Conservation (phyloP, 768 basidiomycete genomes). For the Suillus brevipes region DNA sequence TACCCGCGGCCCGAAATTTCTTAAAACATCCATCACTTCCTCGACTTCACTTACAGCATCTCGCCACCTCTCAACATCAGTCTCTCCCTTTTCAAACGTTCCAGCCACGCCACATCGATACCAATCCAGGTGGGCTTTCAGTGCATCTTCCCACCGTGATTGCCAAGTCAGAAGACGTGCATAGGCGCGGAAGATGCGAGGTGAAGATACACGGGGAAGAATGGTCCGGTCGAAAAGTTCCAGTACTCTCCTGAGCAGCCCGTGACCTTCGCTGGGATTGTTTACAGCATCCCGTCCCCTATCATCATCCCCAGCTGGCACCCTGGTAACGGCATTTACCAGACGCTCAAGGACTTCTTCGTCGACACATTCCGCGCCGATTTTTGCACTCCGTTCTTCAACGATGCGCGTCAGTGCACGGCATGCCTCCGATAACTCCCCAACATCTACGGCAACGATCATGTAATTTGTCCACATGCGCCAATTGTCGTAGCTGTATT, state of each 20-base stretch:
- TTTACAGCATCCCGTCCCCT: slow-evolving; percentile 23
- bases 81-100: slow-evolving; percentile 65
- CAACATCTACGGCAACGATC: slow-evolving; percentile 90
- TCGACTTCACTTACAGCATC: slow-evolving; percentile 78
- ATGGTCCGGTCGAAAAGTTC: slow-evolving; percentile 77
- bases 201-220: slow-evolving; percentile 76
- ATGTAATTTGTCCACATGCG: slow-evolving; percentile 99
- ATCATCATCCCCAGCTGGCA: slow-evolving; percentile 28
- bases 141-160: slow-evolving; percentile 67
- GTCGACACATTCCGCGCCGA: slow-evolving; percentile 66
- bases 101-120: slow-evolving; percentile 72
- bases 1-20: slow-evolving; percentile 77
- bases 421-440: slow-evolving; percentile 85
- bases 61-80: slow-evolving; percentile 66
- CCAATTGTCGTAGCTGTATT: slow-evolving; percentile 87
- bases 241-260: slow-evolving; percentile 63
- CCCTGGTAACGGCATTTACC: slow-evolving; percentile 81
- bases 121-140: slow-evolving; percentile 82
- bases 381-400: slow-evolving; percentile 47
- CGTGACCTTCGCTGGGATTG: slow-evolving; percentile 65
- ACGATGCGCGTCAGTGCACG: slow-evolving; percentile 82
- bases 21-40: slow-evolving; percentile 80
- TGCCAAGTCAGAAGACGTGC: slow-evolving; percentile 80
- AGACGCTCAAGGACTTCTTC: slow-evolving; percentile 86
- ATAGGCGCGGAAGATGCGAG: slow-evolving; percentile 81